Base-by-base conservation (phyloP, 2,329 filamentous ascomycete genomes). In the Lachnellula cervina region DNA sequence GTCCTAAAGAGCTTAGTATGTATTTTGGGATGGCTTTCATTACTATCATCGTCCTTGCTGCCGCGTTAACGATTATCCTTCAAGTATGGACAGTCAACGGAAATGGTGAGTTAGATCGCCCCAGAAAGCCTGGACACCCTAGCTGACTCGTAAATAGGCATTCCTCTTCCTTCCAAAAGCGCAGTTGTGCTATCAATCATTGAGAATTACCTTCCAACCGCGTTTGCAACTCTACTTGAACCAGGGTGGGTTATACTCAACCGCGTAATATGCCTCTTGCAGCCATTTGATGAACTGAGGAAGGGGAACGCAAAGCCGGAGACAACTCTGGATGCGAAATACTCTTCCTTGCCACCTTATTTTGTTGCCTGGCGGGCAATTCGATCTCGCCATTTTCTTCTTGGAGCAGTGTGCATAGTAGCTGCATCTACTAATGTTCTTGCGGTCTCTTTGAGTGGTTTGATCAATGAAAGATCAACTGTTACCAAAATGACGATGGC, bases 201-300 rank as follows among this genome's bases (percentile, higher is more conserved):
- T 0, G 71, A 75, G 7, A 77, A 73, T 6, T 84, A 83, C 49
- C 66, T 84, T 0, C 82, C 82, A 0, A 83, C 80, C 0, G 70
- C 74, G 0, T 69, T 84, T 3, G 77, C 80, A 0, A 84, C 82
- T 0, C 51, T 83, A 0, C 70, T 84, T 0, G 82, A 86, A 37
- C 81, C 82, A 0, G 72, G 80, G 1, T 83, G 82, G 77, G 68
- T 82, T 0, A 62, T 84, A 0, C 55, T 86, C 0, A 84, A 82
- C 43, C 72, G 82, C 0, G 52, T 79, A 0, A 60, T 83, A 0
- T 83, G 80, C 42, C 63, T 83, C 8, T 58, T 86, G 0, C 77
- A 82, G 32, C 82, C 82, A 0, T 77, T 82, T 17, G 72, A 78
- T 2, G 74, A 80, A 14, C 67, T 86, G 0, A 71, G 72, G 19